Evolutionary conservation across 768 basidiomycete genomes (phyloP), one percentile per base, ranked within the genome.

Genomic region (Suillus luteus): DNA sequence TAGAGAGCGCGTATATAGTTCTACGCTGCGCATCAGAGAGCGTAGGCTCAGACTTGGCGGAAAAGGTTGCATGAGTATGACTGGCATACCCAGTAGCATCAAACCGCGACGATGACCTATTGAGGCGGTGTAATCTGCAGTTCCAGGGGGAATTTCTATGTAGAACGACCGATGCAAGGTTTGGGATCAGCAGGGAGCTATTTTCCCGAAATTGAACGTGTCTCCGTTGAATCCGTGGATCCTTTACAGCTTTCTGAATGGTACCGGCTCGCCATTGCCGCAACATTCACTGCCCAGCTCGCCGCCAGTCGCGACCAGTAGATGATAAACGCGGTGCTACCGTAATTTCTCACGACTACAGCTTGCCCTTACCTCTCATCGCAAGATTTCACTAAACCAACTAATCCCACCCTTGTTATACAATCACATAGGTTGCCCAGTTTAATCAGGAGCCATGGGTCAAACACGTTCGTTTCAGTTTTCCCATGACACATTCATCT

Each of bases 1-100:
- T 95, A 0, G 94, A 92, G 33, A 95, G 81, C 1, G 94, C 95
- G 72, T 91, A 96, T 54, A 96, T 92, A 2, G 95, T 96, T 27
- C 75, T 70, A n/a, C 82, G 79, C 71, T 92, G 89, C 6, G 88
- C 76, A 54, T 82, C 80, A 12, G 82, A 83, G 49, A 67, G 73
- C 0, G 73, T 71, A 8, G 73, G 67, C 11, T 65, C 33, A 24
- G 41, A 41, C n/a, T 62, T 55, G 24, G 37, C n/a, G n/a, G 54
- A 27, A 12, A 27, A 22, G 12, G 12, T 22, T 17, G 58, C 22
- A 49, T 63, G 37, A 61, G 48, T 31, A 64, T 11, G 22, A 49
- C 31, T 19, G 58, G 41, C 10, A 38, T 35, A 33, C 24, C 37
- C 35, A 48, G 35, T 58, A 17, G 37, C 27, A 60, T 10, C 12